phyloP scores from a whole-genome alignment of 495 filamentous ascomycete species.

The Penicillium goetzii region DNA sequence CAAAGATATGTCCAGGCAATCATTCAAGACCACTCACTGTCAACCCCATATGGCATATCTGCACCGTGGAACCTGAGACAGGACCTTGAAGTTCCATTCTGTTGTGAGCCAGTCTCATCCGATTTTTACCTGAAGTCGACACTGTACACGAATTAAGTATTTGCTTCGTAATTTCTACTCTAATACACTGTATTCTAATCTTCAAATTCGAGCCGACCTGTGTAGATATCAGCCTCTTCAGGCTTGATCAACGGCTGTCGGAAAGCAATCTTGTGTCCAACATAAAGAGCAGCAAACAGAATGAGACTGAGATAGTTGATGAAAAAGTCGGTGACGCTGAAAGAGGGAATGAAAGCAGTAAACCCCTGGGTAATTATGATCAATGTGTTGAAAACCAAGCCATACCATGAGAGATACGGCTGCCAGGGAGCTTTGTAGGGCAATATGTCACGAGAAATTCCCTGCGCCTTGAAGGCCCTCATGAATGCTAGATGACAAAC shows the following conservation, averaged over 20 bases:
- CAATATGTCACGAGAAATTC: slow-evolving; percentile 50
- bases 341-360: slow-evolving; percentile 58
- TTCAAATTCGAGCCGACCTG: slow-evolving; percentile 29
- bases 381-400: slow-evolving; percentile 58
- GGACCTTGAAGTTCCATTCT: no score
- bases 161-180: background rate
- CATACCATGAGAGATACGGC: slow-evolving; percentile 55
- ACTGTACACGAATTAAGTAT: background rate
- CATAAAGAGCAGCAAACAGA: slow-evolving; percentile 51
- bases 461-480: slow-evolving; percentile 52
- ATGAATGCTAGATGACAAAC: slow-evolving; percentile 59
- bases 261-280: slow-evolving; percentile 52
- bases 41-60: no score
- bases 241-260: slow-evolving; percentile 32
- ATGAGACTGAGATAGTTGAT: slow-evolving; percentile 57
- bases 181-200: background rate
- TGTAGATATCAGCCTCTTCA: slow-evolving; percentile 39
- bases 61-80: no score
- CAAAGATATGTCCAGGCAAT: no score
- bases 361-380: slow-evolving; percentile 66
- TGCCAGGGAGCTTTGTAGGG: slow-evolving; percentile 56
- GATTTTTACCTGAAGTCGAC: no score
- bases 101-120: no score
- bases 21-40: no score
- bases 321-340: slow-evolving; percentile 55